These are phyloP conservation scores for Mycena capillaripes DNA, from an alignment of 768 basidiomycete species.

Conservation along the genomic window DNA sequence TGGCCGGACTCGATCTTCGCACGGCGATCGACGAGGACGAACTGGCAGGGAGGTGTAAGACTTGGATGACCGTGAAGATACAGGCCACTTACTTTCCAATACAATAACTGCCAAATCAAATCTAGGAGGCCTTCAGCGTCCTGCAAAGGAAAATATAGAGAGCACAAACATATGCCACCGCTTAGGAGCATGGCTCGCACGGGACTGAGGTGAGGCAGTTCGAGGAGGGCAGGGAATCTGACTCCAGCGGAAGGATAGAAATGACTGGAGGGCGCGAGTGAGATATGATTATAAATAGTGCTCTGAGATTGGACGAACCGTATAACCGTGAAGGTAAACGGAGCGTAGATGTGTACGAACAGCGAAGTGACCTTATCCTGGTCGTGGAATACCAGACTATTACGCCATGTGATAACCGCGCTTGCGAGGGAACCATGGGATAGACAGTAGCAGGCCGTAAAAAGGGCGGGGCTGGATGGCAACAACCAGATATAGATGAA, in stretches of 20 bases:
- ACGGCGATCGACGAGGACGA: conserved; percentile 89
- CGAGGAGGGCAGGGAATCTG: conserved; percentile 88
- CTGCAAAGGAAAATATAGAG: conserved; percentile 2
- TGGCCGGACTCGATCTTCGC: conserved; percentile 93
- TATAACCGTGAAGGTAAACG: conserved; percentile 92
- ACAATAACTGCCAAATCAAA: conserved; percentile 91
- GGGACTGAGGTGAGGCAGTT: conserved; percentile 81
- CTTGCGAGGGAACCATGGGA: conserved; percentile 93
- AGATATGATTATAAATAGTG: not conserved
- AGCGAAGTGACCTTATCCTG: conserved; percentile 96
- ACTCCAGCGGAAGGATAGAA: conserved; percentile 85
- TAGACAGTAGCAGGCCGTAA: conserved; percentile 93
- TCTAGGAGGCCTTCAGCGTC: conserved; percentile 62
- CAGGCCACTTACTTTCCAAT: conserved; percentile 82
- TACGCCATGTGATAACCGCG: conserved; percentile 98
- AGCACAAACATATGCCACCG: conserved; percentile 81
- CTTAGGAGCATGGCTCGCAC: conserved; percentile 82
- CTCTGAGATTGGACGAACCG: conserved; percentile 61
- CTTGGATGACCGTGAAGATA: not conserved
- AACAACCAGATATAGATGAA: conserved; percentile 93
- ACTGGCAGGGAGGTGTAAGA: conserved; percentile 54
- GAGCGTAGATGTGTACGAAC: conserved; percentile 95
- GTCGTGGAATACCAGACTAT: conserved; percentile 98
- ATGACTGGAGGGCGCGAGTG: conserved; percentile 67
- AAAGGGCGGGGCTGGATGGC: conserved; percentile 82